Conservation (phyloP, 345 rosid species). For the Laguncularia racemosa region DNA sequence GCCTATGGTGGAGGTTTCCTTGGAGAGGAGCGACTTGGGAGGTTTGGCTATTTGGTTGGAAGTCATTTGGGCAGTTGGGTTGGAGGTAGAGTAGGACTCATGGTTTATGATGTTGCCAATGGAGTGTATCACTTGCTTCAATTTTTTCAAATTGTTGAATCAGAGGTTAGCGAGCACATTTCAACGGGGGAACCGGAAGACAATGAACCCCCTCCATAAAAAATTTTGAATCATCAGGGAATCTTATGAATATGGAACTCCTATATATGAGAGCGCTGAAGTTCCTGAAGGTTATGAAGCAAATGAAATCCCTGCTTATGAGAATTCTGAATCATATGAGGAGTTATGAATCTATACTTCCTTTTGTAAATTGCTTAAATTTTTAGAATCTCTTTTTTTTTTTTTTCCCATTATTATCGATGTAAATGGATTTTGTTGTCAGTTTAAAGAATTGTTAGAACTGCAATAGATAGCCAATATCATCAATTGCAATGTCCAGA, state of each 20-base stretch:
- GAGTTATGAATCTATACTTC: not conserved
- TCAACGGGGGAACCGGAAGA: constrained; percentile 1
- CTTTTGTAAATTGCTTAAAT: too few species aligned
- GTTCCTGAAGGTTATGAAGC: constrained; percentile 9
- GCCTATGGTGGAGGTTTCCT: constrained; percentile 71
- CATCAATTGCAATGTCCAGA: too few species aligned
- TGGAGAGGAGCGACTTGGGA: constrained; percentile 79
- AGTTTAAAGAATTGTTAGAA: too few species aligned
- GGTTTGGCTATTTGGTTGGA: constrained; percentile 82
- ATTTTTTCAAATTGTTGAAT: constrained; percentile 29
- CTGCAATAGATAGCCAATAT: too few species aligned
- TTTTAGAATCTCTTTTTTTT: too few species aligned
- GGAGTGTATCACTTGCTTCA: constrained; percentile 58
- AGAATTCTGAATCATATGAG: constrained; percentile 10
- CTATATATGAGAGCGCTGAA: constrained; percentile 9
- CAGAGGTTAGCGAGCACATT: too few species aligned
- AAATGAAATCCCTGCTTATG: constrained; percentile 4
- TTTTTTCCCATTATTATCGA: too few species aligned
- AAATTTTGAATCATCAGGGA: constrained; percentile 9
- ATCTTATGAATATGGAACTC: constrained; percentile 15
- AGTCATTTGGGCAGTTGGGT: constrained; percentile 93
- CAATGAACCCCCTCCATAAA: constrained; percentile 5
- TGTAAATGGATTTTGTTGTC: too few species aligned
- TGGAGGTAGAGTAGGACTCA: constrained; percentile 89
- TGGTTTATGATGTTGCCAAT: constrained; percentile 79